These are phyloP conservation scores for Saprolegnia parasitica DNA, from an alignment of 352 stramenopile species.

Conservation along the genomic window DNA sequence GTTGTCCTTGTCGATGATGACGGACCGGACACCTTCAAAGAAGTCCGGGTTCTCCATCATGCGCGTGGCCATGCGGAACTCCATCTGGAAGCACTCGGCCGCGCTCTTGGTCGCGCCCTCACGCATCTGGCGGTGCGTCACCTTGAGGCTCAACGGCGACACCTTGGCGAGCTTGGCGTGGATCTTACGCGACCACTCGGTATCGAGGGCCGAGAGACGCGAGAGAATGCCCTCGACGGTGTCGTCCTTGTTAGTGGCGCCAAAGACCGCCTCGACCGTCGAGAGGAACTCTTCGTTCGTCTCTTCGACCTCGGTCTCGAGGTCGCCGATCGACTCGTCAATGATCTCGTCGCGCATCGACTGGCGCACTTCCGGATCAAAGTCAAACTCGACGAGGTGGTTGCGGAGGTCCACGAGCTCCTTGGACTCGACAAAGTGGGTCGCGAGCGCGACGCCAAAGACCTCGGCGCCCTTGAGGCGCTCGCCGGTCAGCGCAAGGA, in stretches of 20 bases:
- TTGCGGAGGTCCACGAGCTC: conserved; percentile 85
- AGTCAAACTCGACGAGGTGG: conserved; percentile 79
- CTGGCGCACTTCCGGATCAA: conserved; percentile 60
- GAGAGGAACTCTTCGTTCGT: conserved; percentile 71
- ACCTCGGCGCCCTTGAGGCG: conserved; percentile 86
- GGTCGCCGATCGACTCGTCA: conserved; percentile 64
- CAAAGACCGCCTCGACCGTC: conserved; percentile 73
- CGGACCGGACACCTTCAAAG: conserved; percentile 94
- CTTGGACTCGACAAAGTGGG: conserved; percentile 91
- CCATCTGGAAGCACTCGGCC: conserved; percentile 93
- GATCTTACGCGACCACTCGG: conserved; percentile 72
- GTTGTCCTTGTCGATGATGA: conserved; percentile 95
- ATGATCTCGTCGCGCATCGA: conserved; percentile 83
- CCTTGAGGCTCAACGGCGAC: conserved; percentile 91
- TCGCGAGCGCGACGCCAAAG: conserved; percentile 93
- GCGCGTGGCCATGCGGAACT: conserved; percentile 82
- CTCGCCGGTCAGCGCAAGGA: conserved; percentile 92
- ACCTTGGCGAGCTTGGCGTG: conserved; percentile 81
- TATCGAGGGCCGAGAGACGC: conserved; percentile 48
- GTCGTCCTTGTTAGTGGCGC: conserved; percentile 65
- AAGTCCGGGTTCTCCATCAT: conserved; percentile 93
- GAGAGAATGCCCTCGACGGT: conserved; percentile 68
- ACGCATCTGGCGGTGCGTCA: conserved; percentile 92
- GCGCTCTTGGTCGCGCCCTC: conserved; percentile 80
- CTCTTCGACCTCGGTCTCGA: conserved; percentile 82